phyloP scores from a whole-genome alignment of 2,329 filamentous ascomycete genomes.

The Alternaria conjuncta region DNA sequence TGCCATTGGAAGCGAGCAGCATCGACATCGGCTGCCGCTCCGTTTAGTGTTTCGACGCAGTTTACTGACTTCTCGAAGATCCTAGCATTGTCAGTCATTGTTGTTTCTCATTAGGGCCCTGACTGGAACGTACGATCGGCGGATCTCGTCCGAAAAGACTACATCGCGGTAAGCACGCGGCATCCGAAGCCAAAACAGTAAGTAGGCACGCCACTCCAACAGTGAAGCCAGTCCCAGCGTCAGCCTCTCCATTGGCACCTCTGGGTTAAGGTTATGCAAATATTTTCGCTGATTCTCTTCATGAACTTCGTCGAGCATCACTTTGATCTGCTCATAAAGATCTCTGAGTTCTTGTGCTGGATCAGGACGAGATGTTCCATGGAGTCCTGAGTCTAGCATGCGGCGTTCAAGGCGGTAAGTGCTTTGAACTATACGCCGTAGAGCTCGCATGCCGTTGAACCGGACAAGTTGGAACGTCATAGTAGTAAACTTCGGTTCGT shows the following conservation, averaged over 20 bases:
- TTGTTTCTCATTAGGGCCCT: background rate
- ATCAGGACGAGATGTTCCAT: constrained; percentile 42
- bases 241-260: constrained; percentile 41
- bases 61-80: constrained; percentile 50
- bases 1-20: constrained; percentile 49
- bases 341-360: constrained; percentile 41
- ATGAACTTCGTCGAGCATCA: constrained; percentile 45
- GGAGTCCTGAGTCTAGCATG: constrained; percentile 43
- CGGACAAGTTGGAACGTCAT: constrained; percentile 47
- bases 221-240: constrained; percentile 40
- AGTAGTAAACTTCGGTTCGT: constrained; percentile 43
- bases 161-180: constrained; percentile 45
- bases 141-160: constrained; percentile 45
- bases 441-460: constrained; percentile 41
- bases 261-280: constrained; percentile 39
- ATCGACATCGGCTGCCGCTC: constrained; percentile 42
- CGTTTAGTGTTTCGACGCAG: constrained; percentile 46
- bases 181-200: constrained; percentile 50
- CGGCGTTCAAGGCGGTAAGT: constrained; percentile 47
- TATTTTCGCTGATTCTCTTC: constrained; percentile 43
- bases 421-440: constrained; percentile 46
- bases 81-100: constrained; percentile 20
- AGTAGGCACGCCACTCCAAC: constrained; percentile 47
- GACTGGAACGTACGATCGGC: constrained; percentile 38
- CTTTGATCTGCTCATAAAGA: constrained; percentile 46